Evolutionary conservation across 176 grass and related monocot genomes (phyloP).

Genomic region (Miscanthus lutarioriparius): DNA sequence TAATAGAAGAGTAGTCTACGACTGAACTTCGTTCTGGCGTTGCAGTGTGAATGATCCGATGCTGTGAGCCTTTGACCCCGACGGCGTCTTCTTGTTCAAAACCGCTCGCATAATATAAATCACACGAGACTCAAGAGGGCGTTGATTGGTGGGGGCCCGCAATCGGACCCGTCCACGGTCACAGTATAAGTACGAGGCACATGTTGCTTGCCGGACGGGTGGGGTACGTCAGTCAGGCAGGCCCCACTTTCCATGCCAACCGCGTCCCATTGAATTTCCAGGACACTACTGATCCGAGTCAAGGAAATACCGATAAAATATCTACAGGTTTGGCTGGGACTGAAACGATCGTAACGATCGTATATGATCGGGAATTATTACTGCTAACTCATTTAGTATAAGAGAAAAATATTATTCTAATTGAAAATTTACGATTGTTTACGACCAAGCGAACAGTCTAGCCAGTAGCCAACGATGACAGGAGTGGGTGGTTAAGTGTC

Average conservation of each 20-base stretch:
- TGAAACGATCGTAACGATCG: no score
- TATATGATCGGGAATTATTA: no score
- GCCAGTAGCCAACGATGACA: no score
- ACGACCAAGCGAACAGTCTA: no score
- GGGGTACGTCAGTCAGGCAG: background rate
- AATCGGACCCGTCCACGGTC: background rate
- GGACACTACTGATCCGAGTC: background rate
- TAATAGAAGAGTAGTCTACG: background rate
- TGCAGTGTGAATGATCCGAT: slow-evolving; percentile 23
- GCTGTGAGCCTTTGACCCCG: background rate
- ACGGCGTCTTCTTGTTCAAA: background rate
- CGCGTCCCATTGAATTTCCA: background rate
- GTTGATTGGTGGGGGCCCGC: background rate
- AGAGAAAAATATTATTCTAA: no score
- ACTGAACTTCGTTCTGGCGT: background rate
- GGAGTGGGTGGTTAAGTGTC: no score
- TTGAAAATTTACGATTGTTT: no score
- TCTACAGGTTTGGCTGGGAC: no score
- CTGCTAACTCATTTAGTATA: no score
- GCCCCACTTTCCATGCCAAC: background rate
- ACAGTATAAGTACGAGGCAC: background rate
- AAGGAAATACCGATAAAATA: no score
- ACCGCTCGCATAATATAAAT: background rate
- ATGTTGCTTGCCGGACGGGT: background rate
- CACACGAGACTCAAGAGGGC: background rate